Evolutionary conservation across 2,329 filamentous ascomycete genomes (phyloP), one percentile per base, ranked within the genome.

Genomic region (Nigrospora sphaerica): DNA sequence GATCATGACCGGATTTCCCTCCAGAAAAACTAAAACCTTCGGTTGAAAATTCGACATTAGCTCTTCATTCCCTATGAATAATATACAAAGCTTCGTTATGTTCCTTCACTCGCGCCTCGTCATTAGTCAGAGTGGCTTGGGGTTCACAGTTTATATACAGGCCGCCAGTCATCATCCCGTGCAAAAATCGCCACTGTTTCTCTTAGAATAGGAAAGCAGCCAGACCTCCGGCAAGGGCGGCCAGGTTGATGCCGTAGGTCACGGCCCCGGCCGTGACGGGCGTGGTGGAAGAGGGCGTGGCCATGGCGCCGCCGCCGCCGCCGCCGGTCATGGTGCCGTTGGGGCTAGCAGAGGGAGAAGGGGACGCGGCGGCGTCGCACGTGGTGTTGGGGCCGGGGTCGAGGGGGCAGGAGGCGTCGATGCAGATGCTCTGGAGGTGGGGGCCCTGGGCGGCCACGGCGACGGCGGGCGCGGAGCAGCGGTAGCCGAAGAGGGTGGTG

Each of bases 381-480:
- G 64, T 66, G 7, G 70, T 61, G 43, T 73, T 69, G 7, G 62
- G 52, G 13, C 16, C 16, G 33, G 33, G 42, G 13, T 73, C 67
- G 12, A 74, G 42, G 1, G 72, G 72, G 60, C 78, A 82, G 35
- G 62, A 58, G n/a, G 65, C 62, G 35, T 68, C 70, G 52, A 72
- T 73, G 65, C 79, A 83, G 52, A 83, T 78, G 46, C 72, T 66
- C 61, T 83, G 76, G 18, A 77, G 64, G 54, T 75, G 67, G 11
- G 67, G 49, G 6, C 67, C 67, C 46, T 74, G 68, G 6, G 63
- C 56, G 17, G 70, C 62, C 45, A 79, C 67, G 42, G 75, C 68
- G 3, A 66, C 65, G 1, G 66, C 63, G 16, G 69, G 56, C 0
- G 76, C 68, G 3, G 65, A 59, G 62, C 80, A 83, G 44, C 68